Base-by-base conservation (phyloP, 805 yeast genomes). In the Candida gorgasii region DNA sequence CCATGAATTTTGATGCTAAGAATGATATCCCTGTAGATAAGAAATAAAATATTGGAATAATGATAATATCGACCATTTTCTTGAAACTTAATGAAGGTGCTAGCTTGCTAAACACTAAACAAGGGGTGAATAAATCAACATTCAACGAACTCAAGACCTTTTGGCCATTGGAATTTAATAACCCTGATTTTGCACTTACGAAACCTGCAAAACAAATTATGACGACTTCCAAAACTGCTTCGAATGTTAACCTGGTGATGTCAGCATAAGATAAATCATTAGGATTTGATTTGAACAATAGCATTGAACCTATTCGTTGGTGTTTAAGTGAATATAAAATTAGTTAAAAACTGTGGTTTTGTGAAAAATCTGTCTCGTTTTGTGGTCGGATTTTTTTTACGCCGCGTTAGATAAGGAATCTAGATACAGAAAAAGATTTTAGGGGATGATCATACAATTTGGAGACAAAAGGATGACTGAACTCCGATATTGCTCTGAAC, bases 91-190 rank as follows among this genome's bases (percentile, higher is more conserved):
- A 67, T 14, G 80, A 74, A 5, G 80, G 72, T 14, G 82, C 84
- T 42, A 79, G 70, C 61, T 93, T 93, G 50, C 88, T 77, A 64
- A 92, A 93, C 53, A 92, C 89, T 72, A 92, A 79, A 53, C 96
- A 90, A 6, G 99, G 98, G 15, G 98, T 93, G 71, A 93, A 92
- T 40, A 92, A 68, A 64, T 88, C 92, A 27, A 93, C 97, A 58
- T 92, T 92, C 40, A 92, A 72, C 44, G 75, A 69, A 4, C 93
- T 82, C 15, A 92, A 75, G 32, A 78, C 74, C 58, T 86, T 88
- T 54, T 89, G 96, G n/a, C 85, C 88, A 31, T 73, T 67, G 43
- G 85, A 77, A 41, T 78, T 79, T 34, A 93, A 73, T 30, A 87
- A 63, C 1, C 92, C 89, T 8, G 79, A 59, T 48, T 78, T 76